phyloP scores from a whole-genome alignment of 192 early-diverging fungal genomes.

The Coemansia pectinata region DNA sequence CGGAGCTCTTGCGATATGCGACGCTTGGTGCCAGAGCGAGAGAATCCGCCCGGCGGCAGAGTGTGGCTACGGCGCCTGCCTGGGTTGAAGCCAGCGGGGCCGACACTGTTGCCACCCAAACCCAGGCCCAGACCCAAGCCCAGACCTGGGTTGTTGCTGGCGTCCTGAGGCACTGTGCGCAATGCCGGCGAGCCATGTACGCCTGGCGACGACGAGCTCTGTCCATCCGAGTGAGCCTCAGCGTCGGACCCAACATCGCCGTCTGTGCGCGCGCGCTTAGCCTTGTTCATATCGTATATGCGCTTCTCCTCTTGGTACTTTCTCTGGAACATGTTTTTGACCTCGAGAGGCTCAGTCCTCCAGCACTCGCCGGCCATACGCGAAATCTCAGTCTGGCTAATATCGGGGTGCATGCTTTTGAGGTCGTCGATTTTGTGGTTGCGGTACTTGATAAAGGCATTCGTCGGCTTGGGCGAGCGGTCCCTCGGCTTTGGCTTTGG shows the following conservation, averaged over 20 bases:
- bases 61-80: conserved; percentile 52
- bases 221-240: conserved; percentile 14
- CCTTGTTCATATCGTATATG: conserved; percentile 56
- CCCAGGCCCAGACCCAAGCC: conserved; percentile 22
- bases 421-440: conserved; percentile 51
- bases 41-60: conserved; percentile 37
- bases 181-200: neutral
- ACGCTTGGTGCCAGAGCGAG: conserved; percentile 38
- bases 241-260: conserved; percentile 30
- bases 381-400: conserved; percentile 54
- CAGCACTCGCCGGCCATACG: conserved; percentile 53
- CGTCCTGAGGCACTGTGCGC: neutral
- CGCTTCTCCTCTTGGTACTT: conserved; percentile 47
- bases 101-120: conserved; percentile 7
- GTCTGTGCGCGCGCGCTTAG: conserved; percentile 29
- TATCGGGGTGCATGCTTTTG: conserved; percentile 39
- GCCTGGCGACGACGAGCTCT: conserved; percentile 15
- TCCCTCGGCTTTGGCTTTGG: conserved; percentile 31
- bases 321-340: conserved; percentile 36
- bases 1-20: conserved; percentile 55
- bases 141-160: neutral
- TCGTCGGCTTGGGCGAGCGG: conserved; percentile 45
- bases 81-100: conserved; percentile 32
- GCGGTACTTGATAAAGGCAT: conserved; percentile 55
- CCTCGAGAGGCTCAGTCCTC: conserved; percentile 34